A percentile compares a stretch with the other conserved stretches of the same genome.
phyloP scores from a whole-genome alignment of 768 basidiomycete genomes.

The Trichaptum fuscoviolaceum region DNA sequence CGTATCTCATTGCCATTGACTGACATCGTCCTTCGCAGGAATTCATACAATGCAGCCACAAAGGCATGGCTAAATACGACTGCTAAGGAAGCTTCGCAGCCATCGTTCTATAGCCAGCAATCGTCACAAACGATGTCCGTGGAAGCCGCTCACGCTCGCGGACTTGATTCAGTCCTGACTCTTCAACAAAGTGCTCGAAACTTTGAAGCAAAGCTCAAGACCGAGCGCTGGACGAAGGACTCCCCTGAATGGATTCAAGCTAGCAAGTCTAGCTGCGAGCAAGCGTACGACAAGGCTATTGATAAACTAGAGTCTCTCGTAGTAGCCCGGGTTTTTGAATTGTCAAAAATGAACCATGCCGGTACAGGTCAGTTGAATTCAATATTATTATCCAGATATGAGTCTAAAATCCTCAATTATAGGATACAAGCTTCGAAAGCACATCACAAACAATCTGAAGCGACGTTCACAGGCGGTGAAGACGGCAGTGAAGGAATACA shows the following conservation, averaged over 20 bases:
- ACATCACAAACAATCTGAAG: conserved; percentile 18
- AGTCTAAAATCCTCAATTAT: not conserved
- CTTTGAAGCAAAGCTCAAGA: conserved; percentile 7
- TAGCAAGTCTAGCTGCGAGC: not conserved
- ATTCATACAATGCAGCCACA: not conserved
- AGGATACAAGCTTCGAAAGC: conserved; percentile 20
- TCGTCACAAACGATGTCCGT: conserved; percentile 14
- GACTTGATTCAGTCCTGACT: conserved; percentile 4
- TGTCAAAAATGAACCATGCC: conserved; percentile 15
- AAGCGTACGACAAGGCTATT: conserved; percentile 10
- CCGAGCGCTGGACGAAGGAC: not conserved
- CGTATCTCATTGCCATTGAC: not conserved
- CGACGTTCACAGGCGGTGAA: conserved; percentile 15
- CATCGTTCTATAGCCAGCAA: not conserved
- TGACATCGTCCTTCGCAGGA: not conserved
- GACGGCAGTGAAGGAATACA: conserved; percentile 14
- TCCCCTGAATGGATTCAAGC: not conserved
- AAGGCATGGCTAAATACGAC: not conserved
- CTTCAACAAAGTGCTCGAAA: conserved; percentile 9
- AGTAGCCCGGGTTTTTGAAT: conserved; percentile 16
- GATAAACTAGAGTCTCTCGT: conserved; percentile 17
- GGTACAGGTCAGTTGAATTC: conserved; percentile 13
- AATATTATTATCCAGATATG: not conserved
- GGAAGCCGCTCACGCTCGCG: conserved; percentile 11
- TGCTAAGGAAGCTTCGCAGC: not conserved